These are phyloP conservation scores for Phytophthora agathidicida DNA, from an alignment of 352 stramenopile species.

Conservation along the genomic window DNA sequence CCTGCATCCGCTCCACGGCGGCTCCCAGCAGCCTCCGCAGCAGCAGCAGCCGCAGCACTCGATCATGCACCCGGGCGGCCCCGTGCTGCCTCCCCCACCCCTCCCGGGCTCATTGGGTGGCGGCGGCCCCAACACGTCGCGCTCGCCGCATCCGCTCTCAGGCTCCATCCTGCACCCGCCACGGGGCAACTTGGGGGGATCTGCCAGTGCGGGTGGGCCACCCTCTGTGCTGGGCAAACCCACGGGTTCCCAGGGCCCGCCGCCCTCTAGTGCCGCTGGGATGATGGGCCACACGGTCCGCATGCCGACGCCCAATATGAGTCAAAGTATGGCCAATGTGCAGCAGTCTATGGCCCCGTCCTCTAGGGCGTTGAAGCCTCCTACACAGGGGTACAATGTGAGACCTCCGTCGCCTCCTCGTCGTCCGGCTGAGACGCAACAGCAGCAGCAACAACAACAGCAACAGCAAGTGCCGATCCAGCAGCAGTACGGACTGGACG, in stretches of 20 bases:
- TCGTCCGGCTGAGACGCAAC: constrained; percentile 46
- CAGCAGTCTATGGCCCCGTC: constrained; percentile 40
- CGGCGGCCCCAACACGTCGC: constrained; percentile 42
- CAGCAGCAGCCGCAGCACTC: constrained; percentile 30
- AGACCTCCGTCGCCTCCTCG: constrained; percentile 50
- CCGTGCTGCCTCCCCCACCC: constrained; percentile 66
- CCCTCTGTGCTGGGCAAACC: constrained; percentile 66
- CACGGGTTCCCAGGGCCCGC: constrained; percentile 25
- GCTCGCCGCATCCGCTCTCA: constrained; percentile 69
- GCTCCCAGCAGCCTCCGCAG: constrained; percentile 34
- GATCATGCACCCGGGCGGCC: constrained; percentile 65
- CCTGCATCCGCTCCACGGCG: constrained; percentile 75
- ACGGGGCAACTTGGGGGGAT: constrained; percentile 42
- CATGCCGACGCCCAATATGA: constrained; percentile 56
- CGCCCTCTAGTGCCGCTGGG: constrained; percentile 28
- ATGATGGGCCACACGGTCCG: constrained; percentile 69
- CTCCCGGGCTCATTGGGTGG: constrained; percentile 62
- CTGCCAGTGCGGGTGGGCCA: constrained; percentile 34
- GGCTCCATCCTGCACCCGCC: constrained; percentile 78
- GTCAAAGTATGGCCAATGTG: constrained; percentile 45
- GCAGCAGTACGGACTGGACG: constrained; percentile 67
- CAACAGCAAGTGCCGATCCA: constrained; percentile 52
- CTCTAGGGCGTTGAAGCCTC: constrained; percentile 36
- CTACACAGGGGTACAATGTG: constrained; percentile 38
- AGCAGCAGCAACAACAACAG: constrained; percentile 45